Conservation (phyloP, 805 yeast species). For the Yamadazyma kitorensis region DNA sequence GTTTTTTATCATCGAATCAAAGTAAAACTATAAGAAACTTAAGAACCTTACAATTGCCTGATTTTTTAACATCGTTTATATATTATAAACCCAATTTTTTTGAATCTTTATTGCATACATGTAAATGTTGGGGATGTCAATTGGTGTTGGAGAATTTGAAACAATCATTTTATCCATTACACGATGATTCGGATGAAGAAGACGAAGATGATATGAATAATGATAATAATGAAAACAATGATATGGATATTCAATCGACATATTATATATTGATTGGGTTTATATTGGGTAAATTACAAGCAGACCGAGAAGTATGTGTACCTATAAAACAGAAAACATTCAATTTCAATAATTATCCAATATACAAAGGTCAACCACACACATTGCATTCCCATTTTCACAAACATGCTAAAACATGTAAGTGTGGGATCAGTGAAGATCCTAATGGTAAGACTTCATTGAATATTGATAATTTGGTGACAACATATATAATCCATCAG, state of each 20-base stretch:
- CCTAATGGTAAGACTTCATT: slow-evolving; percentile 19
- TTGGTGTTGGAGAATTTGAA: slow-evolving; percentile 21
- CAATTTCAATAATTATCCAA: slow-evolving; percentile 25
- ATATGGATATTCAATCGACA: slow-evolving; percentile 24
- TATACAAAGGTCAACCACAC: slow-evolving; percentile 34
- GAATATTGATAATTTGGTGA: slow-evolving; percentile 31
- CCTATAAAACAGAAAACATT: slow-evolving; percentile 28
- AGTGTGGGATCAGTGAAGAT: slow-evolving; percentile 22
- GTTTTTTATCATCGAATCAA: slow-evolving; percentile 16
- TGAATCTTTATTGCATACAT: slow-evolving; percentile 33
- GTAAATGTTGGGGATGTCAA: slow-evolving; percentile 36
- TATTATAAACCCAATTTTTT: slow-evolving; percentile 36
- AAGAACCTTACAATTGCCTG: slow-evolving; percentile 28
- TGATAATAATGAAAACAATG: slow-evolving; percentile 14
- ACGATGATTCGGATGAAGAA: slow-evolving; percentile 11
- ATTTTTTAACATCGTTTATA: slow-evolving; percentile 34
- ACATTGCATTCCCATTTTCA: slow-evolving; percentile 32
- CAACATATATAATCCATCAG: slow-evolving; percentile 35
- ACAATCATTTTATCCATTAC: slow-evolving; percentile 20
- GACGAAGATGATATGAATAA: slow-evolving; percentile 7
- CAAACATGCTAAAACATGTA: slow-evolving; percentile 14
- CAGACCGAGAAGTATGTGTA: slow-evolving; percentile 34
- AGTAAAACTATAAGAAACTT: slow-evolving; percentile 14
- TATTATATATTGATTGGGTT: slow-evolving; percentile 31
- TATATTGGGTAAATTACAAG: slow-evolving; percentile 31